A percentile compares a stretch with the other conserved stretches of the same genome.
Conservation (phyloP, 1,139 yeast species). For the Taiozyma sp. region DNA sequence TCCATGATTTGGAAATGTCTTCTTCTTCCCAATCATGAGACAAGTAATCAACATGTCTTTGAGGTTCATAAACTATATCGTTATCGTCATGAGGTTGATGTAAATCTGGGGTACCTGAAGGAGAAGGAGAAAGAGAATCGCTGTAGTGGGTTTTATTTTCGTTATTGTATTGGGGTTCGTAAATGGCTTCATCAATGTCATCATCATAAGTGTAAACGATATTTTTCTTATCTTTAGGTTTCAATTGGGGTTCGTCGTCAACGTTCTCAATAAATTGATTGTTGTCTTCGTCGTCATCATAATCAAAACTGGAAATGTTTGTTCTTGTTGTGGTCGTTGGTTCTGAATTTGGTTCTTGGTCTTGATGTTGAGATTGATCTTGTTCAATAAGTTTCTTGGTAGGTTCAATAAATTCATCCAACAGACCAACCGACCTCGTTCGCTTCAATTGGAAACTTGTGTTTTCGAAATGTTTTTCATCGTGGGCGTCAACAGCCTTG, state of each 20-base stretch:
- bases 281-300: constrained; percentile 17
- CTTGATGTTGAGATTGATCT: constrained; percentile 8
- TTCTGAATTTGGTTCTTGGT: background rate
- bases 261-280: constrained; percentile 22
- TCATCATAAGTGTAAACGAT: constrained; percentile 17
- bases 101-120: constrained; percentile 33
- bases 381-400: constrained; percentile 29
- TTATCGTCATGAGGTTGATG: constrained; percentile 75
- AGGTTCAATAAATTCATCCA: constrained; percentile 64
- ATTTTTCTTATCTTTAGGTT: constrained; percentile 9
- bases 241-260: constrained; percentile 12
- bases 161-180: constrained; percentile 9
- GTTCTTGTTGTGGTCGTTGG: constrained; percentile 2
- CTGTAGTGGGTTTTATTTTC: constrained; percentile 19
- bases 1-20: constrained; percentile 93
- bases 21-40: constrained; percentile 95
- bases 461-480: constrained; percentile 66
- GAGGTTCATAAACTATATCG: constrained; percentile 76
- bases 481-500: constrained; percentile 64
- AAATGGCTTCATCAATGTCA: constrained; percentile 15
- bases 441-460: constrained; percentile 76
- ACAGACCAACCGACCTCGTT: constrained; percentile 77
- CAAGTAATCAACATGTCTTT: constrained; percentile 87
- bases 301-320: background rate
- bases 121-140: constrained; percentile 18